Evolutionary conservation across 176 grass and related monocot genomes (phyloP), one percentile per base, ranked within the genome.

Genomic region (Chloris gayana): DNA sequence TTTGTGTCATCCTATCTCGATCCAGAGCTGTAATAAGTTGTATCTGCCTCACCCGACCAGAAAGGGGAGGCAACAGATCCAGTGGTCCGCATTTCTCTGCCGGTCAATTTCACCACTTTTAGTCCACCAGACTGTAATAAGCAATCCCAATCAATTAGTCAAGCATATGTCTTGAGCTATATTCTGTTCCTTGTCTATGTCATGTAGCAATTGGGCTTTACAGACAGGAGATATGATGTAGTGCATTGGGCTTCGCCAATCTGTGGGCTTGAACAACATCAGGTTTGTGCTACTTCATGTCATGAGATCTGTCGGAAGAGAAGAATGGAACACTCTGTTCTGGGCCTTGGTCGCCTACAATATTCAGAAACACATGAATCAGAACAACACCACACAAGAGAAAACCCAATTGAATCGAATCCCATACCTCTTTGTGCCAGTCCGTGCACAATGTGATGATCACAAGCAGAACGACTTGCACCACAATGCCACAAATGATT

Each of bases 371-470:
- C 6, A 25, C n/a, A 25, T 59, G n/a, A 59, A 57, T 24, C 54
- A 59, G 51, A 12, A 9, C 22, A 9, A 25, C n/a, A 59, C 4
- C n/a, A 25, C 56, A 25, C 7, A 56, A 5, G 18, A 5, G 47
- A 50, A 50, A 50, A 50, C 18, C 47, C 18, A 50, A 3, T 50
- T 50, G 47, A 50, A 4, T 29, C 73, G n/a, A 13, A 29, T 35
- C 19, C 2, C 37, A 2, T 82, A 97, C 94, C 81, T 94, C 91
- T n/a, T 76, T 90, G 5, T 90, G 83, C 94, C 89, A 94, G 64
- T 97, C 64, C 38, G 91, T 94, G 31, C 73, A 83, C 15, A 80
- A 12, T 0, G 91, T 92, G 58, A 92, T 77, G 9, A 53, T 59
- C 72, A 81, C 54, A 17, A 88, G 80, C 12, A 92, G 19, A 57